Base-by-base conservation (phyloP, 208 protist genomes). In the Strigomonas culicis region DNA sequence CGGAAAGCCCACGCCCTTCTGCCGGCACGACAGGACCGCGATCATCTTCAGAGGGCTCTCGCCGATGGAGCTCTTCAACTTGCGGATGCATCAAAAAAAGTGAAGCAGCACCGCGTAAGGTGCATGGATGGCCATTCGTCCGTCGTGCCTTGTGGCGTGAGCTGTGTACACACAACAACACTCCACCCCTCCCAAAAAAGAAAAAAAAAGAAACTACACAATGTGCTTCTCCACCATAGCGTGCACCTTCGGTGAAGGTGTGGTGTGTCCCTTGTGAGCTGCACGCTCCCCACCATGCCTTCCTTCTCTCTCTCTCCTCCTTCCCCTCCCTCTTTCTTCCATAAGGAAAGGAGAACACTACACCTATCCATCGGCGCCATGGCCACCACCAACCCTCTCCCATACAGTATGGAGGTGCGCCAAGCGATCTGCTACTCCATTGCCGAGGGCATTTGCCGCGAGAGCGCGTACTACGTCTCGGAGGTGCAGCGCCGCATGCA, bases 31-130 rank as follows among this genome's bases (percentile, higher is more conserved):
- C 53, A 84, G 88, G 28, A 90, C 84, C 11, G 88, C 82, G 0
- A 74, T 94, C 36, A 94, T 94, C 47, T 91, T 91, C 55, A 66
- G 88, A 21, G 88, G 88, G 8, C 66, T 94, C 15, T 94, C 88
- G 0, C 88, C 88, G 1, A 87, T 94, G 82, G 70, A 84, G 27
- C 73, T 94, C 21, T 67, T 94, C 3, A 60, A 73, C 21, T 31
- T 64, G 34, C 80, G 84, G 43, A 80, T 79, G 31, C 55, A 41
- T 60, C 55, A 65, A 65, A 55, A 65, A 46, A 43, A 52, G 4
- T 51, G 19, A 63, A 61, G 8, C 7, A 52, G 7, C 10, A 52
- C n/a, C n/a, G n/a, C n/a, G n/a, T n/a, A n/a, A n/a, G n/a, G n/a
- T n/a, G n/a, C n/a, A n/a, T n/a, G n/a, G n/a, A n/a, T n/a, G n/a